phyloP scores from a whole-genome alignment of 2,329 filamentous ascomycete species.

The Albifimbria verrucaria region DNA sequence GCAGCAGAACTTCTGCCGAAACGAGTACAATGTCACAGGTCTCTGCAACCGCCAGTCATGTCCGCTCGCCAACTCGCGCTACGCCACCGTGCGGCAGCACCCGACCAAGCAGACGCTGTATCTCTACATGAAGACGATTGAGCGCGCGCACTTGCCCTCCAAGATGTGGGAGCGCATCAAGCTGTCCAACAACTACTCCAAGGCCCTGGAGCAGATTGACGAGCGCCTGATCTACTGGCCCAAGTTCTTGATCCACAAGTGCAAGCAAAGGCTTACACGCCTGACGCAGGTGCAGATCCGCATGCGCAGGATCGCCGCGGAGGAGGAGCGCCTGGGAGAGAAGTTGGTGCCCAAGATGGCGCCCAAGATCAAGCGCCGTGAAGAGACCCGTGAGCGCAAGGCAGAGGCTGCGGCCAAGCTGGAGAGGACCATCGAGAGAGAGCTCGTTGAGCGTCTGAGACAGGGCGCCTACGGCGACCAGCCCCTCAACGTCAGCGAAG shows the following conservation, averaged over 20 bases:
- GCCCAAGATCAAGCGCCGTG: conserved; percentile 79
- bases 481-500: conserved; percentile 91
- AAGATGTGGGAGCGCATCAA: conserved; percentile 96
- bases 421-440: conserved; percentile 91
- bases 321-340: conserved; percentile 88
- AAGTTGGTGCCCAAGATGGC: conserved; percentile 83
- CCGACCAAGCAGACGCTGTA: conserved; percentile 80
- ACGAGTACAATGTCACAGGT: conserved; percentile 84
- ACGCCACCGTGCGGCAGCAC: conserved; percentile 86
- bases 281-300: conserved; percentile 87
- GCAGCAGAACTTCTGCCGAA: conserved; percentile 89
- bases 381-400: conserved; percentile 73
- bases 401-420: conserved; percentile 85
- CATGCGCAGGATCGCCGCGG: conserved; percentile 75
- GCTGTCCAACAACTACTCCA: conserved; percentile 84
- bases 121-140: conserved; percentile 94
- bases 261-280: conserved; percentile 91
- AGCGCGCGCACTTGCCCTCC: conserved; percentile 81
- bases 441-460: conserved; percentile 85
- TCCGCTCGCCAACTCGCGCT: conserved; percentile 85
- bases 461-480: conserved; percentile 93
- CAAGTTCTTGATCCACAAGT: conserved; percentile 89
- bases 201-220: conserved; percentile 85
- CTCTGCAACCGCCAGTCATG: conserved; percentile 86
- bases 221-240: conserved; percentile 88